Base-by-base conservation (phyloP, 306 rosid species). In the Lablab purpureus region DNA sequence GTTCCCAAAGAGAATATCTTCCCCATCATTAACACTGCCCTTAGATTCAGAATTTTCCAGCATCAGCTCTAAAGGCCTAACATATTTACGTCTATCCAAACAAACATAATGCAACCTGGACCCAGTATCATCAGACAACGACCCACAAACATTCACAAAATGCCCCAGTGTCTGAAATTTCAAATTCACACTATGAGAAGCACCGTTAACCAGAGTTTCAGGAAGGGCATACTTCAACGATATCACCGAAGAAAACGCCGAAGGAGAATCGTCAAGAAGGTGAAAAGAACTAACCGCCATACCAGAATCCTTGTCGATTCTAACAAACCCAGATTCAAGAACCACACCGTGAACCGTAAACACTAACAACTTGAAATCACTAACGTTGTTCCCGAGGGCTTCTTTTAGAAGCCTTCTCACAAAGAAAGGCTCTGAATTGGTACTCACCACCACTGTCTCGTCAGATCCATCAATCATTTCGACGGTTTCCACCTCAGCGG, bases 261-360 rank as follows among this genome's bases (percentile, higher is more conserved):
- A 87, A 49, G 90, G 84, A 86, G 85, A 81, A 4, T 76, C 80
- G 5, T 82, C 86, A 1, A 87, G 78, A 52, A 86, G 78, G 76
- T 71, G 74, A 23, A 83, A 75, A 64, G 64, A 56, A 52, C 62
- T 66, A 21, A 72, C 67, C 56, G 51, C 83, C 62, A 15, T 36
- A 70, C 88, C 85, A 2, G 89, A 85, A 60, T 77, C 70, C 2
- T 79, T 59, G 72, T 87, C 89, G 14, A 78, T 81, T 30, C 74
- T 74, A 30, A 91, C 88, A 45, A 95, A 88, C 18, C 98, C 97
- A 19, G 94, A 92, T 79, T 95, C 99, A 34, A 89, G 73, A 43
- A 95, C 63, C 59, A 91, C 89, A 0, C 86, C 91, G 65, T 95
- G 97, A 43, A 95, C 91, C 1, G 87, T 84, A 50, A 75, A 62